Percentiles rank a stretch among this genome's conserved stretches.
Evolutionary conservation across 164 flowering plant genomes (phyloP).

Genomic region (Chimonanthus praecox): DNA sequence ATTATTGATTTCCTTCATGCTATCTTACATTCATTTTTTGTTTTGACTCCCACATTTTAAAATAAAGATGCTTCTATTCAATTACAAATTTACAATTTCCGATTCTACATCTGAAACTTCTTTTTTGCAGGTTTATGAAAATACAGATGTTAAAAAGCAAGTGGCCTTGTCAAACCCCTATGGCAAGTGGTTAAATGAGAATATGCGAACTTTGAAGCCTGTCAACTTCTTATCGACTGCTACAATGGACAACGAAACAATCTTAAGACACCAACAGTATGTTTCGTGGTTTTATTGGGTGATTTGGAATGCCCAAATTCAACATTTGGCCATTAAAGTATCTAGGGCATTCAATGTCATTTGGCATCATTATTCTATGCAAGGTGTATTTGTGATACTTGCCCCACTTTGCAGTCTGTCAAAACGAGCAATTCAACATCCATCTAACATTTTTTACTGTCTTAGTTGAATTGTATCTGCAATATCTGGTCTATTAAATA

Average conservation of each 20-base stretch:
- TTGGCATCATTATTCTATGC: not conserved
- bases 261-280: slow-evolving; percentile 88
- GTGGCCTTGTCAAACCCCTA: slow-evolving; percentile 79
- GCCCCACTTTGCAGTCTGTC: not conserved
- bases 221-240: slow-evolving; percentile 61
- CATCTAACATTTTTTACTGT: not conserved
- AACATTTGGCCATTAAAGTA: not conserved
- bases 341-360: not conserved
- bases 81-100: too few relatives aligned
- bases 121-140: slow-evolving; percentile 77
- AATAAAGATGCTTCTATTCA: too few relatives aligned
- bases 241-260: slow-evolving; percentile 70
- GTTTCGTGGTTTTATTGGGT: slow-evolving; percentile 20
- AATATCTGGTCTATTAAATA: not conserved
- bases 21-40: not conserved
- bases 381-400: not conserved
- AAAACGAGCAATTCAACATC: not conserved
- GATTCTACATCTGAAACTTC: not conserved
- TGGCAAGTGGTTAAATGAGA: slow-evolving; percentile 84
- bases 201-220: slow-evolving; percentile 67
- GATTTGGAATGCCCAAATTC: slow-evolving; percentile 3
- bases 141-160: slow-evolving; percentile 91
- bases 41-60: not conserved
- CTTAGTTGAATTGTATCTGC: not conserved
- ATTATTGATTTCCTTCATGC: not conserved